Base-by-base conservation (phyloP, 345 rosid genomes). In the Gossypium arboreum region DNA sequence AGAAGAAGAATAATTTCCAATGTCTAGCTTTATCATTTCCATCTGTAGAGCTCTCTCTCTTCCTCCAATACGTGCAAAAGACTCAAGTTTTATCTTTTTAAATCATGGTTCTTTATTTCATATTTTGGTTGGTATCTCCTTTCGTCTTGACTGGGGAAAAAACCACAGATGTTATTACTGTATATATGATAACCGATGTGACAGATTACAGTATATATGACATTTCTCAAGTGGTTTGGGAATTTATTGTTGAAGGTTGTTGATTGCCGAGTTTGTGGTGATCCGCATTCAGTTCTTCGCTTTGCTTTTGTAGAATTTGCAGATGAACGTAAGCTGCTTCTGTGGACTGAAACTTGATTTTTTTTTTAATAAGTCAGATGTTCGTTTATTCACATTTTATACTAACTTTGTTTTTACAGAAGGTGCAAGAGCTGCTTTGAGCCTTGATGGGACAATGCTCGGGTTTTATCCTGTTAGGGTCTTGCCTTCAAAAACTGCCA, bases 221-320 rank as follows among this genome's bases (percentile, higher is more conserved):
- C 29, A 18, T 8, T 59, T 47, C 75, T 72, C 76, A 79, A 2
- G 48, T 74, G 59, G 72, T 54, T 63, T 58, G 39, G 27, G 58
- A 66, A 76, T 41, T 78, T 57, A 80, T 50, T 66, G 77, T 52
- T 85, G 78, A 86, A 94, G 98, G 98, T 94, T 78, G 89, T 91
- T 85, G 97, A 94, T 77, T 94, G 98, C 80, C 91, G 98, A 68
- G 88, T 94, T 54, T 94, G 97, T 82, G 97, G 98, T 20, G 97
- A 94, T 87, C 94, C 97, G 54, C 92, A 88, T 85, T 94, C 98
- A 68, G 91, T 87, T 80, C 97, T 94, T 84, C 94, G 95, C 45
- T 94, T 94, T 86, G 98, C 98, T 39, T 94, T 94, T 74, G 91
- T 94, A 17, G 97, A 94, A 81, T 94, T 94, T 78, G 88, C 89